Conservation (phyloP, 176 grass and related monocot genomes). For the Musa itinerans region DNA sequence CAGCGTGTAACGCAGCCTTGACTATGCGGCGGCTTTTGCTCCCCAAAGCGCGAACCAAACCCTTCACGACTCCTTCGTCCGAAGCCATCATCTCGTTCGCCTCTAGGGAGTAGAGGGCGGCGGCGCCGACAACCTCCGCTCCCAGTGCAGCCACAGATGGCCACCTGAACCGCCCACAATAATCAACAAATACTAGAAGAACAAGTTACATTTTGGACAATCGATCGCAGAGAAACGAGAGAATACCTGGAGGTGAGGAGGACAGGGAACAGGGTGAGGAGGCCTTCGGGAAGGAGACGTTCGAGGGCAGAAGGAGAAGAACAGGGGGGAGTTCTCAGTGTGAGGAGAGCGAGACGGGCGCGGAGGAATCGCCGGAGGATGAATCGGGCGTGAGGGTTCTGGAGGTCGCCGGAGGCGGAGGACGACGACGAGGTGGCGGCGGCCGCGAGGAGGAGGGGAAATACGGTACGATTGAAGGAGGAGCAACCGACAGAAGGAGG, state of each 20-base stretch:
- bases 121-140: constrained; percentile 41
- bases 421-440: constrained; percentile 30
- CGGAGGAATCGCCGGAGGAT: constrained; percentile 15
- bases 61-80: constrained; percentile 20
- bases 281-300: not conserved
- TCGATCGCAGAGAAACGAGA: not conserved
- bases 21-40: constrained; percentile 22
- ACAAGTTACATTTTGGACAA: not conserved
- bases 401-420: not conserved
- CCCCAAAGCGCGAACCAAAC: constrained; percentile 34
- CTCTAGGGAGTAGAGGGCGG: constrained; percentile 44
- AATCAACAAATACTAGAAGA: not conserved
- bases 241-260: constrained; percentile 9
- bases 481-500: not conserved
- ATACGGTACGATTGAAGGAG: constrained; percentile 16
- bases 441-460: constrained; percentile 16
- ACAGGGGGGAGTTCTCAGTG: not conserved
- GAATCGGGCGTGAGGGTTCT: not conserved
- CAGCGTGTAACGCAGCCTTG: constrained; percentile 14
- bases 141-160: constrained; percentile 34
- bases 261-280: constrained; percentile 16
- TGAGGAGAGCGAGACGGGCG: not conserved
- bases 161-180: constrained; percentile 19
- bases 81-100: constrained; percentile 28
- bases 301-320: not conserved